Evolutionary conservation across 192 early-diverging fungal genomes (phyloP), one percentile per base, ranked within the genome.

Genomic region (Linnemannia exigua): DNA sequence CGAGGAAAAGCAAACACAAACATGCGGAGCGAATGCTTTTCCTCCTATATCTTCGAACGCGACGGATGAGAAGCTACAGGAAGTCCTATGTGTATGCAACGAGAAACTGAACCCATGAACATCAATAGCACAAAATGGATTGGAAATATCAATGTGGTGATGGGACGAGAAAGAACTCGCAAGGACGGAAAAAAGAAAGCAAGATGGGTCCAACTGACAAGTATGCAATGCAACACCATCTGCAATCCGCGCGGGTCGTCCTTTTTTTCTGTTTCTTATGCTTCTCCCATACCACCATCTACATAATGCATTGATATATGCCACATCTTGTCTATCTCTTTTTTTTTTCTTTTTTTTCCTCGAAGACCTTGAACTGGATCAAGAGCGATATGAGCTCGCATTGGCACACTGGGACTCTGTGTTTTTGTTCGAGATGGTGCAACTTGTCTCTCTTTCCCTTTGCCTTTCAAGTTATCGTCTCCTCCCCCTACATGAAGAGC

Each of bases 31-130:
- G n/a, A n/a, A n/a, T n/a, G n/a, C n/a, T n/a, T n/a, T n/a, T n/a
- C n/a, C n/a, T n/a, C n/a, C n/a, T n/a, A n/a, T n/a, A n/a, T n/a
- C n/a, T n/a, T n/a, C n/a, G n/a, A n/a, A 44, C 9, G 41, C 41
- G 41, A 44, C 41, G 41, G 71, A 87, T 70, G 63, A 78, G 5
- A 44, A 41, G 46, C n/a, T 75, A 22, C 70, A 58, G 12, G 71
- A 81, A 35, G 67, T 68, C 31, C 54, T 87, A 33, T 87, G 85
- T 79, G 46, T 41, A 14, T 87, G 35, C 58, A 74, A 73, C 38
- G 79, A 87, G 33, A 36, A 79, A 47, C 33, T 84, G 33, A 35
- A 38, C 36, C 15, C 15, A 50, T 33, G 25, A 63, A 2, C 11
- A 14, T 14, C 58, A 22, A 31, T 19, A 0, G 25, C 58, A 28